phyloP scores from a whole-genome alignment of 1,139 yeast genomes.

The Neolecta irregularis region DNA sequence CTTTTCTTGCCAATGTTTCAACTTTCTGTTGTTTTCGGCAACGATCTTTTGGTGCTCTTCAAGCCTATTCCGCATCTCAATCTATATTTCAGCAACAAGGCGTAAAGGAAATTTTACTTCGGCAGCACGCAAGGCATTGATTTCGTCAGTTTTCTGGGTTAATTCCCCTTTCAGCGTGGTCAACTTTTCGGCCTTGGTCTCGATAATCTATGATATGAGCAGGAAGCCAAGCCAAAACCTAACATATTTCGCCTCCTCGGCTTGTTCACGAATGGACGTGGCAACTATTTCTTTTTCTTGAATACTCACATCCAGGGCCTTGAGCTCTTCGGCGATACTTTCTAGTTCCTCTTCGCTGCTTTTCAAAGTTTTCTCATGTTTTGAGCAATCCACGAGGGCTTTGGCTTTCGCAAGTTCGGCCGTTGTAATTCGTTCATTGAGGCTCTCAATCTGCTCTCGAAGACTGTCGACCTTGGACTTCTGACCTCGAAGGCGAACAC shows the following conservation, averaged over 20 bases:
- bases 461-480: conserved; percentile 70
- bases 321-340: conserved; percentile 18
- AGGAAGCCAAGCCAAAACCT: background rate
- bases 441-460: conserved; percentile 49
- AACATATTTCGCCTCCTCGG: conserved; percentile 11
- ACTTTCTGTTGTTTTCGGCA: conserved; percentile 26
- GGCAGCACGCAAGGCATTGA: conserved; percentile 47
- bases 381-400: conserved; percentile 47
- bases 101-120: conserved; percentile 24
- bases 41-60: conserved; percentile 40
- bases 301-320: conserved; percentile 24
- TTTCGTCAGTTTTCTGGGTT: conserved; percentile 37
- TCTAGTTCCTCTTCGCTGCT: conserved; percentile 27
- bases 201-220: conserved; percentile 20
- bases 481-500: conserved; percentile 66
- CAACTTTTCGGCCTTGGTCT: conserved; percentile 23
- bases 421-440: conserved; percentile 43
- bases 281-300: conserved; percentile 19
- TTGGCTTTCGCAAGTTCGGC: conserved; percentile 50
- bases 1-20: conserved; percentile 25
- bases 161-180: conserved; percentile 33
- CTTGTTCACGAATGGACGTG: conserved; percentile 9
- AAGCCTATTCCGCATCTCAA: conserved; percentile 49
- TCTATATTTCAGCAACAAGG: conserved; percentile 15
- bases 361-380: conserved; percentile 35